Base-by-base conservation (phyloP, 2,329 filamentous ascomycete genomes). In the Diaporthe helianthi region DNA sequence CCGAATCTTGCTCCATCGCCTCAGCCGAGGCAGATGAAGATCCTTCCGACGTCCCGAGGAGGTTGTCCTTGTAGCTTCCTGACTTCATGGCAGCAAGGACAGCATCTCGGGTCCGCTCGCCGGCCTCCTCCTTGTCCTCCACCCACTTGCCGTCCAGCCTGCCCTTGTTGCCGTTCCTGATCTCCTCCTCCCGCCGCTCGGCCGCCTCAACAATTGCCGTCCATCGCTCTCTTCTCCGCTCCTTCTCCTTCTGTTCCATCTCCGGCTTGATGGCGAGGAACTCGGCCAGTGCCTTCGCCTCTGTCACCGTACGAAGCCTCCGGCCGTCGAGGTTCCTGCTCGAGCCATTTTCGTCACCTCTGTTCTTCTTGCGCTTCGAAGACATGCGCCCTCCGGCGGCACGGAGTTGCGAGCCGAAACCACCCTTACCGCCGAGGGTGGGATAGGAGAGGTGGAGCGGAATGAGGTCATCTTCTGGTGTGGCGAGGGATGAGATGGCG, bases 321-420 rank as follows among this genome's bases (percentile, higher is more conserved):
- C 96, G 90, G 0, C 96, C 96, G 76, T 98, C 96, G 2, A 99
- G 85, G 74, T 98, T 99, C 72, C 96, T 90, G 77, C 93, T 97
- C 2, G 94, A 98, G 29, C 90, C 94, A 76, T 97, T 95, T 71
- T 93, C 90, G 46, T 97, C 93, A 65, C 89, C 90, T 75, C 92
- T 89, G 68, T 91, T 91, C 85, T 95, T 96, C 83, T 97, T 97
- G 74, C 90, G 89, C 76, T 88, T 88, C n/a, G 93, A 95, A 2
- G 94, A 97, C 96, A 99, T 99, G 82, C 97, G 95, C 49, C 97
- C 96, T 77, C 97, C 96, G 3, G 96, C 96, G 0, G 97, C 96
- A 77, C 97, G 93, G 46, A 99, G 89, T 80, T 99, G 97, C 1
- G 95, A 98, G 66, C 96, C 96, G 78, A 99, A 99, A 76, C 96